These are phyloP conservation scores for Beverwykella pulmonaria DNA, from an alignment of 495 filamentous ascomycete species.

Conservation along the genomic window DNA sequence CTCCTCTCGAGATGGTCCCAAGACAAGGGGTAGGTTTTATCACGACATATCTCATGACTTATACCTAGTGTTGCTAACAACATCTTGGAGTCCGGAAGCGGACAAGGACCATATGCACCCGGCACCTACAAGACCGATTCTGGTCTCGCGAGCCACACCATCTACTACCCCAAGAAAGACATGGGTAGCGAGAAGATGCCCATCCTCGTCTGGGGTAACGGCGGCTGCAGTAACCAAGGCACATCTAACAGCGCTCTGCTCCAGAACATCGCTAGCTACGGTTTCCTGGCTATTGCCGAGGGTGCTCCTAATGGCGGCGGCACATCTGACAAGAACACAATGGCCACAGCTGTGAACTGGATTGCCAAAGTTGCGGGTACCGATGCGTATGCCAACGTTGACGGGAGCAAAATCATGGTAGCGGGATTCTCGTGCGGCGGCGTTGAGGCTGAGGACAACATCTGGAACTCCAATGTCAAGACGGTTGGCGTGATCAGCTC, in stretches of 20 bases:
- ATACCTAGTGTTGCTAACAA: conserved; percentile 5
- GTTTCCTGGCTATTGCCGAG: conserved; percentile 42
- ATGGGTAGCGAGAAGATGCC: conserved; percentile 28
- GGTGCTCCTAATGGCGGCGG: conserved; percentile 39
- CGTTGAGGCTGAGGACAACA: conserved; percentile 40
- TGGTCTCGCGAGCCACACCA: conserved; percentile 40
- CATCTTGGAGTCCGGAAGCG: conserved; percentile 16
- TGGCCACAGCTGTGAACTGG: conserved; percentile 37
- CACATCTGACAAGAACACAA: conserved; percentile 25
- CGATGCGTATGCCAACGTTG: conserved; percentile 40
- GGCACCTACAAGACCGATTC: conserved; percentile 29
- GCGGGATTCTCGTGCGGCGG: conserved; percentile 33
- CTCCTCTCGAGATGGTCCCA: not conserved
- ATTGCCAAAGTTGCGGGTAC: conserved; percentile 41
- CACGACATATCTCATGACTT: not conserved
- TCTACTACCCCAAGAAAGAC: conserved; percentile 37
- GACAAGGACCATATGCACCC: not conserved
- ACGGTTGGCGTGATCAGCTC: conserved; percentile 41
- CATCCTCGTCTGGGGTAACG: conserved; percentile 47
- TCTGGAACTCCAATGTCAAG: conserved; percentile 33
- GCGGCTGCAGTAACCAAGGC: conserved; percentile 41
- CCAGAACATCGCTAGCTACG: conserved; percentile 36
- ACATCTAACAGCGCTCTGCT: conserved; percentile 30
- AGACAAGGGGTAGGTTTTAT: not conserved
- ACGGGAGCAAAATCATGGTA: conserved; percentile 32